Base-by-base conservation (phyloP, 2,329 filamentous ascomycete species). In the Spiromastix sp. region DNA sequence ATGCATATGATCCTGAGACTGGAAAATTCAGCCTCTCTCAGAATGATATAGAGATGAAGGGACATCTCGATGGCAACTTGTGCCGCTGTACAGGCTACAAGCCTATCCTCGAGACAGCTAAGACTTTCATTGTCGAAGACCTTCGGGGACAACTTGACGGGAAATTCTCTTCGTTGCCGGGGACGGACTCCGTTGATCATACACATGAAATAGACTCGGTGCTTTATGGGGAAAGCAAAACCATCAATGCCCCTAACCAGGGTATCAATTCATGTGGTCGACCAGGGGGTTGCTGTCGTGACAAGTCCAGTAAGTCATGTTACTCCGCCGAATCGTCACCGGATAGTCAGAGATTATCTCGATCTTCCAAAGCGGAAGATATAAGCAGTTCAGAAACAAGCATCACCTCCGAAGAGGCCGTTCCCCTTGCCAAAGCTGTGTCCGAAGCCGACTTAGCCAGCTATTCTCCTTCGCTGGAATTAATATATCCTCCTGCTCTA, bases 11-110 rank as follows among this genome's bases (percentile, higher is more conserved):
- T 5, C 67, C 93, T 28, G 66, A 89, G 17, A 72, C 85, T 38
- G 93, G 93, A 50, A 80, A 84, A 45, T 67, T 75, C 11, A 67
- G 67, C 8, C 84, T 85, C 0, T 76, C 74, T 3, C 74, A 85
- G 48, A 73, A 83, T 43, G 82, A 91, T 28, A 71, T 93, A 21
- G 85, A 93, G 32, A 40, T 45, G 34, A 47, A 48, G 56, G 86
- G 93, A 59, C 85, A 84, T 0, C 91, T 93, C 46, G 85, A 93
- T 55, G 85, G 85, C 0, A 93, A 93, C 45, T 63, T 93, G 15
- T 93, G 86, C 54, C 72, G 85, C 35, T 93, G 86, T 57, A 93
- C 85, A 0, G 85, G 85, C 2, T 93, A 93, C 52, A 70, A 84
- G 30, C 82, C 86, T 0, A 93, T 94, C 38, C 63, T 93, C 2